phyloP scores from a whole-genome alignment of 2,329 filamentous ascomycete species.

The Erysiphe neolycopersici region DNA sequence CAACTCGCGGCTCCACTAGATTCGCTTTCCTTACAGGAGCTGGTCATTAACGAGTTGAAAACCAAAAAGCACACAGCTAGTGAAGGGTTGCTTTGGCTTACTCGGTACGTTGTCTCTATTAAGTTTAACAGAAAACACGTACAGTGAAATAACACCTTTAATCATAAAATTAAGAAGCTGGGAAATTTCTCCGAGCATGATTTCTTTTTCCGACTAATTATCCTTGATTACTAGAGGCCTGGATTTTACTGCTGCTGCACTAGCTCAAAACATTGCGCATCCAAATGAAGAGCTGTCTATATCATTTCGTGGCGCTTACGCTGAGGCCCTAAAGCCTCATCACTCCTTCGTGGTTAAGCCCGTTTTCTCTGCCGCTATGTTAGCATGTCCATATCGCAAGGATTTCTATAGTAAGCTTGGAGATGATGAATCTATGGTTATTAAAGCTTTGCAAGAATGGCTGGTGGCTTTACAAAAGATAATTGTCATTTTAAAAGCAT shows the following conservation, averaged over 20 bases:
- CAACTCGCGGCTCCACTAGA: constrained; percentile 52
- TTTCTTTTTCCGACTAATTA: background rate
- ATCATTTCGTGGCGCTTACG: constrained; percentile 73
- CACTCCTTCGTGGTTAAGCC: constrained; percentile 79
- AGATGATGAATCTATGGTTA: constrained; percentile 32
- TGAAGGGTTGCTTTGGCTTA: constrained; percentile 76
- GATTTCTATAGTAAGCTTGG: constrained; percentile 84
- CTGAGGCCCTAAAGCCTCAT: constrained; percentile 66
- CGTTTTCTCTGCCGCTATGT: constrained; percentile 81
- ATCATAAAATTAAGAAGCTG: too few species aligned
- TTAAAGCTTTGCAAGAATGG: constrained; percentile 39
- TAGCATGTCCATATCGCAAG: constrained; percentile 72
- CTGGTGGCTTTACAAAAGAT: constrained; percentile 52
- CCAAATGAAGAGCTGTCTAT: constrained; percentile 47
- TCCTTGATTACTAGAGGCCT: constrained; percentile 34
- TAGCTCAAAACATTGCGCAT: constrained; percentile 49
- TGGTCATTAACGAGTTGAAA: constrained; percentile 69
- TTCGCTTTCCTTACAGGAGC: constrained; percentile 62
- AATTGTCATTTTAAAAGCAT: constrained; percentile 47
- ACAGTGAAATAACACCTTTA: too few species aligned
- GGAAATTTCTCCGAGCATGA: constrained; percentile 1
- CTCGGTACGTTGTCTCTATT: constrained; percentile 30
- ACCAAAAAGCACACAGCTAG: constrained; percentile 68
- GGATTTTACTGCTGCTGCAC: constrained; percentile 72
- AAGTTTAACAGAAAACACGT: too few species aligned